These are phyloP conservation scores for Nematocida sp. DNA, from an alignment of 371 early-diverging fungal species.

Conservation along the genomic window DNA sequence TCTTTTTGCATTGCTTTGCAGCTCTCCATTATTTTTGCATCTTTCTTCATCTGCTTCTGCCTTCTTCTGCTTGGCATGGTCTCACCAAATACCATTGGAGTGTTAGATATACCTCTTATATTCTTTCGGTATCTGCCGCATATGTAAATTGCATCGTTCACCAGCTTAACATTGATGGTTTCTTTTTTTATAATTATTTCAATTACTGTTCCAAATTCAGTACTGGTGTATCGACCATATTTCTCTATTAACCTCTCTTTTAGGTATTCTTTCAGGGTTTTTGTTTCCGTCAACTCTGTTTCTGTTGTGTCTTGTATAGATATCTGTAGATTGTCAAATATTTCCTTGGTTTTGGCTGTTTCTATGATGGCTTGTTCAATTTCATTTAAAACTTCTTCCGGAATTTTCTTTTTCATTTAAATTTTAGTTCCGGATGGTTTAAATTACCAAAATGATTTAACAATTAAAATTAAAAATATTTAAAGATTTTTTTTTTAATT, in stretches of 20 bases:
- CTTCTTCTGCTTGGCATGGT: not conserved
- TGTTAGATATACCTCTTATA: slow-evolving; percentile 47
- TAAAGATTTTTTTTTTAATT: slow-evolving; percentile 32
- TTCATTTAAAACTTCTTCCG: slow-evolving; percentile 14
- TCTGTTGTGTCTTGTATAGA: slow-evolving; percentile 17
- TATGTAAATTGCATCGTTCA: slow-evolving; percentile 34
- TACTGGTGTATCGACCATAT: not conserved
- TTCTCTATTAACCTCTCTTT: not conserved
- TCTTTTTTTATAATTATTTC: slow-evolving; percentile 13
- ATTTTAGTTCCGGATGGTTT: slow-evolving; percentile 8
- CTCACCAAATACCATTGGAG: slow-evolving; percentile 25
- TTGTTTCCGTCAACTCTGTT: not conserved
- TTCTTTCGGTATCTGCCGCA: slow-evolving; percentile 52
- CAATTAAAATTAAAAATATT: slow-evolving; percentile 30
- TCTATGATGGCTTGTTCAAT: not conserved
- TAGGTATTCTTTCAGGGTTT: slow-evolving; percentile 18
- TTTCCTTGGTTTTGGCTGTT: not conserved
- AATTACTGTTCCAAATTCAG: slow-evolving; percentile 8
- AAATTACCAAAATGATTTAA: slow-evolving; percentile 28
- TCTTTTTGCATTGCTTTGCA: not conserved
- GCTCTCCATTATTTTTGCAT: not conserved
- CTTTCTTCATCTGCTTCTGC: not conserved
- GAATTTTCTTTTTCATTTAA: slow-evolving; percentile 36
- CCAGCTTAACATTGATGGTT: not conserved
- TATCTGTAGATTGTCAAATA: slow-evolving; percentile 16